Percentiles rank a stretch among this genome's conserved stretches.
Evolutionary conservation across 108 stramenopile species (phyloP).

Genomic region (Cylindrotheca fusiformis): DNA sequence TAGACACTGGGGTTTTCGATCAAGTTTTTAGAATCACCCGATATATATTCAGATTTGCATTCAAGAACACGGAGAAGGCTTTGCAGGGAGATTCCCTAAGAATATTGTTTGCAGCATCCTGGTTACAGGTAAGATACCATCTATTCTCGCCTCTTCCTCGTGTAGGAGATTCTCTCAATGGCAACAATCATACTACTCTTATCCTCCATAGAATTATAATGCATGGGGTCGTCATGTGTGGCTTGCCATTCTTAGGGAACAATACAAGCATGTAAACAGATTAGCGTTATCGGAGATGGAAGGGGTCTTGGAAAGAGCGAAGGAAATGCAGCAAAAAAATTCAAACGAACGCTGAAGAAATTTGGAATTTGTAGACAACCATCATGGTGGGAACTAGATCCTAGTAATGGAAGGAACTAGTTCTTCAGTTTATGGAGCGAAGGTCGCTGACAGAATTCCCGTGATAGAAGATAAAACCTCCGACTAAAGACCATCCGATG

Average conservation of each 20-base stretch:
- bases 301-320: too few species aligned
- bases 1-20: background rate
- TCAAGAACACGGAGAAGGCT: background rate
- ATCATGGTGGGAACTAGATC: too few species aligned
- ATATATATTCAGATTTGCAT: slow-evolving; percentile 1
- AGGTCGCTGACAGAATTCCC: too few species aligned
- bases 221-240: background rate
- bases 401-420: too few species aligned
- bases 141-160: background rate
- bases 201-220: slow-evolving; percentile 26
- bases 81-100: background rate
- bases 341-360: too few species aligned
- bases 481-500: too few species aligned
- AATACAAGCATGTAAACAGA: background rate
- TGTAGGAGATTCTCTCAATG: slow-evolving; percentile 37
- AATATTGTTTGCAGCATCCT: background rate
- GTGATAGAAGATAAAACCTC: too few species aligned
- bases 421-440: too few species aligned
- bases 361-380: too few species aligned
- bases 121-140: background rate
- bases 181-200: slow-evolving; percentile 47
- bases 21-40: background rate
- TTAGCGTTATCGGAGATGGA: background rate
- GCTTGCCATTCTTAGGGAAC: background rate
- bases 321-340: too few species aligned